Base-by-base conservation (phyloP, 75 land plant genomes). In the Picea glauca region DNA sequence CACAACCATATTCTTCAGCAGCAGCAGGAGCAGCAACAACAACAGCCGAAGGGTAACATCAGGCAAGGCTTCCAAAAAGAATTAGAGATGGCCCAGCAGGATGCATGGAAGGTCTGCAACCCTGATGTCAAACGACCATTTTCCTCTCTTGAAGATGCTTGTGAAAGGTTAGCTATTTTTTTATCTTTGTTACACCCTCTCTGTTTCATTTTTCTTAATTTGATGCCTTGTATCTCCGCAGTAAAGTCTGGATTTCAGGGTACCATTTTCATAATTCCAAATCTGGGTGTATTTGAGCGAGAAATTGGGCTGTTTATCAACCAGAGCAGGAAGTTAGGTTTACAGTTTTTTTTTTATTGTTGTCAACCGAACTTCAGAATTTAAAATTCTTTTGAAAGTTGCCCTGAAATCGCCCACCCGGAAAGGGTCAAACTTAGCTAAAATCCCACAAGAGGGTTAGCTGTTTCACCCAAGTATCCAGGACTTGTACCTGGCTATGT, bases 41-140 rank as follows among this genome's bases (percentile, higher is more conserved):
- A 38, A 59, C 58, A 58, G n/a, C 74, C 23, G 14, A 60, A 14
- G 30, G 43, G 40, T 1, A 62, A n/a, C 20, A 30, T 23, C 23
- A 60, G 84, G 38, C 80, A 77, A 8, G 80, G 87, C 63, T 80
- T 76, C n/a, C 91, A 85, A 56, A 74, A 73, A 75, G 98, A 94
- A 84, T 82, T 89, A 64, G 92, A 93, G 82, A 88, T 97, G 90
- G 99, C 98, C 20, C 91, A 93, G 20, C 95, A 93, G 77, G 99
- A 97, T 82, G 92, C 95, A 30, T 81, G 87, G 84, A 83, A 87
- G 32, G 94, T 96, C n/a, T 94, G 96, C 76, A 91, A 93, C 67
- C 99, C 99, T 1, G 99, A 97, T 58, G 76, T 89, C 76, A 89
- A 88, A 70, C 86, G 92, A 18, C 94, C 99, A 11, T 97, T 97